Percentiles rank a stretch among this genome's conserved stretches.
Evolutionary conservation across 2,329 filamentous ascomycete genomes (phyloP).

Genomic region (Erysiphe neolycopersici): DNA sequence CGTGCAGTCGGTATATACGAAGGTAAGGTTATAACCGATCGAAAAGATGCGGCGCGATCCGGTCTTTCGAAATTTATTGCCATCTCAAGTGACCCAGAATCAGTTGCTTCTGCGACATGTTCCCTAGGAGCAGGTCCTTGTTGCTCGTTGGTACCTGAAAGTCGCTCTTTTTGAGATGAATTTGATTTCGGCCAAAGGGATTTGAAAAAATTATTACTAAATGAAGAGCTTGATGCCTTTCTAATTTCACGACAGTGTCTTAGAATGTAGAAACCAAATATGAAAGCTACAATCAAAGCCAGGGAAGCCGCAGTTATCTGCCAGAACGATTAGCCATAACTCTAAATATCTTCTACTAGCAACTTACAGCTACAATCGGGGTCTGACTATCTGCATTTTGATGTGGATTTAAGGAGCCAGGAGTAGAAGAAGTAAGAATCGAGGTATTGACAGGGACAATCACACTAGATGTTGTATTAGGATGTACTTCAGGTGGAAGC

Average conservation of each 20-base stretch:
- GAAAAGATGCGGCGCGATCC: slow-evolving; percentile 61
- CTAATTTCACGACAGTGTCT: slow-evolving; percentile 19
- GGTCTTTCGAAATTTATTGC: slow-evolving; percentile 17
- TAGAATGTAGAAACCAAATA: slow-evolving; percentile 5
- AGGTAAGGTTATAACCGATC: slow-evolving; percentile 85
- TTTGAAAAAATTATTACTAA: slow-evolving; percentile 21
- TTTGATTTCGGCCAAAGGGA: slow-evolving; percentile 24
- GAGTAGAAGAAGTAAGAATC: background rate
- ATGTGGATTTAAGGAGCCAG: background rate
- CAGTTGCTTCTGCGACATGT: slow-evolving; percentile 1
- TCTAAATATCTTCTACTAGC: background rate
- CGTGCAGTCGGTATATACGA: slow-evolving; percentile 50
- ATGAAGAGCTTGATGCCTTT: slow-evolving; percentile 22
- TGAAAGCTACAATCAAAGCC: slow-evolving; percentile 4
- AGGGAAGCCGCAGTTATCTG: slow-evolving; percentile 4
- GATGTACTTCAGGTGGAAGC: background rate
- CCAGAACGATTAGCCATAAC: background rate
- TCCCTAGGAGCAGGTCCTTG: slow-evolving; percentile 14
- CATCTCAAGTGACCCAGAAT: slow-evolving; percentile 1
- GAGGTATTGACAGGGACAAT: no score
- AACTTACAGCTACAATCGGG: background rate
- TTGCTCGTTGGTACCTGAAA: slow-evolving; percentile 12
- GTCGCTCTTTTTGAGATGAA: slow-evolving; percentile 8
- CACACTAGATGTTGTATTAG: background rate
- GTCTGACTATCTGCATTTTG: background rate